Percentiles rank a stretch among this genome's conserved stretches.
Conservation (phyloP, 2,329 filamentous ascomycete genomes). For the Alternaria ventricosa region DNA sequence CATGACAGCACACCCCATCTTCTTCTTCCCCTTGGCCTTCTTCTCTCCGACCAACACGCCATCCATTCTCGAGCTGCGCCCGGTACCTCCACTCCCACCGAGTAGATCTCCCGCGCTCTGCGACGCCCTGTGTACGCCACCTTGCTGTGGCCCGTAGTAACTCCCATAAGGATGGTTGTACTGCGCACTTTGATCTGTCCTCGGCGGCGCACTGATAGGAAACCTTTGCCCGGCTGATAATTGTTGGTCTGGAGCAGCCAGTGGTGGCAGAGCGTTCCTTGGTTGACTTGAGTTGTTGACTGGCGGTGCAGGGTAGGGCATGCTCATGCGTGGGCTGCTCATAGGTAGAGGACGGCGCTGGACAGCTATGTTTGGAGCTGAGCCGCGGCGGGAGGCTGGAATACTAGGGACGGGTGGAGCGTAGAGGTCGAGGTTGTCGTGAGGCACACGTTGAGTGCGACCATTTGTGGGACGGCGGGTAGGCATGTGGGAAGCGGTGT, state of each 20-base stretch:
- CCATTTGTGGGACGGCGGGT: conserved; percentile 21
- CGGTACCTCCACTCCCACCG: neutral
- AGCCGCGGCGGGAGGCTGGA: conserved; percentile 31
- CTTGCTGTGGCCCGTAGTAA: neutral
- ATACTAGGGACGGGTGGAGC: conserved; percentile 27
- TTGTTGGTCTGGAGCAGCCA: conserved; percentile 14
- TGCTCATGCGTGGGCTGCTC: conserved; percentile 13
- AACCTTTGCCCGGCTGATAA: neutral
- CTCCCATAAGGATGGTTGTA: neutral
- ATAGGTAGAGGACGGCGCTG: conserved; percentile 18
- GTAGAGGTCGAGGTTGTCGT: conserved; percentile 29
- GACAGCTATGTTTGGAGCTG: conserved; percentile 25
- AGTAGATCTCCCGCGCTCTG: conserved; percentile 1
- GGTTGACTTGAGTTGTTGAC: neutral
- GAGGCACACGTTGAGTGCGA: conserved; percentile 20
- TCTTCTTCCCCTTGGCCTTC: conserved; percentile 22
- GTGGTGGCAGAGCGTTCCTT: conserved; percentile 18
- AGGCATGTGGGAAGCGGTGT: conserved; percentile 1
- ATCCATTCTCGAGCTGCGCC: neutral
- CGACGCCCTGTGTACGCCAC: neutral
- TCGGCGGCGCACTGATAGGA: conserved; percentile 28
- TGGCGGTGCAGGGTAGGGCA: conserved; percentile 3
- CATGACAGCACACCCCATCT: conserved; percentile 26
- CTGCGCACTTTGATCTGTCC: conserved; percentile 5
- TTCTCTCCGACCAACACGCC: neutral